A percentile compares a stretch with the other conserved stretches of the same genome.
phyloP scores from a whole-genome alignment of 495 filamentous ascomycete species.

The Neurospora hispaniola region DNA sequence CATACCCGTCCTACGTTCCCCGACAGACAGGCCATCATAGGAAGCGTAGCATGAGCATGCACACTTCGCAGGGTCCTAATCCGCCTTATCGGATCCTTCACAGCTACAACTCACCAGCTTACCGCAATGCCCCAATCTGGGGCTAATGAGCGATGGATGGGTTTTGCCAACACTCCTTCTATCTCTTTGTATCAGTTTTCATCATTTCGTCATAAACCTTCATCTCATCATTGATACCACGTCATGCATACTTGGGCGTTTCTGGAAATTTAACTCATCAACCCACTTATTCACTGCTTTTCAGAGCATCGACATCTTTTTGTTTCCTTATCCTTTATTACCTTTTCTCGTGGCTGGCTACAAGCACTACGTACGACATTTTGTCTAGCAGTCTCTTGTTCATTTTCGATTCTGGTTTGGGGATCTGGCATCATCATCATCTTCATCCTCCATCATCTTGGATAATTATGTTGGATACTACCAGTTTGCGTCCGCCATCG shows the following conservation, averaged over 20 bases:
- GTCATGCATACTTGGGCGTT: not conserved
- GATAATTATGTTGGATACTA: not conserved
- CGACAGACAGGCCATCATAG: conserved; percentile 23
- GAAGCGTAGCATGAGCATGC: conserved; percentile 27
- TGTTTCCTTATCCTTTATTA: not conserved
- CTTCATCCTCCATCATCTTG: not conserved
- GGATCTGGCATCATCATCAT: not conserved
- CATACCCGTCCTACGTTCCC: conserved; percentile 21
- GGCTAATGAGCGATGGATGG: conserved; percentile 14
- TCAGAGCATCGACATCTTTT: not conserved
- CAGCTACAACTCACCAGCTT: conserved; percentile 40
- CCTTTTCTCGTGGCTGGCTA: not conserved
- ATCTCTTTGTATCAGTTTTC: conserved; percentile 1
- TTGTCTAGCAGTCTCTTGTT: not conserved
- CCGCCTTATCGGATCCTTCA: conserved; percentile 34
- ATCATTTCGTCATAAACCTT: not conserved
- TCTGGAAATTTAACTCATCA: not conserved
- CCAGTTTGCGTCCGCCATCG: not conserved
- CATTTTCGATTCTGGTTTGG: not conserved
- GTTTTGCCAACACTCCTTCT: not conserved
- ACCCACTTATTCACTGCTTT: not conserved
- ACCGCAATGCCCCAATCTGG: conserved; percentile 36
- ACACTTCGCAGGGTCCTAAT: conserved; percentile 4
- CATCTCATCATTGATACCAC: not conserved
- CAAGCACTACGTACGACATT: not conserved